Evolutionary conservation across 75 land plant genomes (phyloP).

Genomic region (Adiantum capillusveneris): DNA sequence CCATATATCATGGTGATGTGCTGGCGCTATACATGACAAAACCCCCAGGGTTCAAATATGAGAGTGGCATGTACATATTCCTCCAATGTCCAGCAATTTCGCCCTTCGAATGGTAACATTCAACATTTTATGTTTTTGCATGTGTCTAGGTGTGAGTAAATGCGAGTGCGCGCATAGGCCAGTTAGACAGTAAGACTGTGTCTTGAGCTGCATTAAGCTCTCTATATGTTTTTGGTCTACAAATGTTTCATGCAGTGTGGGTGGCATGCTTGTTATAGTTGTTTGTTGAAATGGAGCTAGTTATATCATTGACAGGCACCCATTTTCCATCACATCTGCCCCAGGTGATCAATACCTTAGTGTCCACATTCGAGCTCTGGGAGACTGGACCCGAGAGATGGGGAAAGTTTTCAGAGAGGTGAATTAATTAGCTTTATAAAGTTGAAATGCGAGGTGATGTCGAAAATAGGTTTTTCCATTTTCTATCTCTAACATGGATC

Average conservation of each 20-base stretch:
- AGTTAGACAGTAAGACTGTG: neutral
- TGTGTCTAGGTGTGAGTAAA: neutral
- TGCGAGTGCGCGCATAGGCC: neutral
- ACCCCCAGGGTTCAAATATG: slow-evolving; percentile 19
- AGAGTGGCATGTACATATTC: slow-evolving; percentile 22
- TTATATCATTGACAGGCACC: slow-evolving; percentile 30
- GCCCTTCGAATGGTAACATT: slow-evolving; percentile 16
- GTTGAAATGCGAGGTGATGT: too few species aligned
- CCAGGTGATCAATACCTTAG: slow-evolving; percentile 44
- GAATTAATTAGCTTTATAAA: neutral
- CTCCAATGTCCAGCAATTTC: slow-evolving; percentile 18
- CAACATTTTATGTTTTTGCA: neutral
- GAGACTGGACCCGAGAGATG: slow-evolving; percentile 45
- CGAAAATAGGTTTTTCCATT: too few species aligned
- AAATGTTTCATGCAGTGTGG: too few species aligned
- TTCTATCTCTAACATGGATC: neutral
- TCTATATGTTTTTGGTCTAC: too few species aligned
- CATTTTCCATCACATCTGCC: slow-evolving; percentile 52
- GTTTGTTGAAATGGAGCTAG: neutral
- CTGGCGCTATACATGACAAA: slow-evolving; percentile 20
- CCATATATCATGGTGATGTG: slow-evolving; percentile 16
- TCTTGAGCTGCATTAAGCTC: too few species aligned
- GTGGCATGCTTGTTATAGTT: too few species aligned
- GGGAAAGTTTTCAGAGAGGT: slow-evolving; percentile 31
- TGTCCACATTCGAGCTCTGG: slow-evolving; percentile 41